Evolutionary conservation across 1,284 basidiomycete genomes (phyloP), one percentile per base, ranked within the genome.

Genomic region (Schizophyllum amplum): DNA sequence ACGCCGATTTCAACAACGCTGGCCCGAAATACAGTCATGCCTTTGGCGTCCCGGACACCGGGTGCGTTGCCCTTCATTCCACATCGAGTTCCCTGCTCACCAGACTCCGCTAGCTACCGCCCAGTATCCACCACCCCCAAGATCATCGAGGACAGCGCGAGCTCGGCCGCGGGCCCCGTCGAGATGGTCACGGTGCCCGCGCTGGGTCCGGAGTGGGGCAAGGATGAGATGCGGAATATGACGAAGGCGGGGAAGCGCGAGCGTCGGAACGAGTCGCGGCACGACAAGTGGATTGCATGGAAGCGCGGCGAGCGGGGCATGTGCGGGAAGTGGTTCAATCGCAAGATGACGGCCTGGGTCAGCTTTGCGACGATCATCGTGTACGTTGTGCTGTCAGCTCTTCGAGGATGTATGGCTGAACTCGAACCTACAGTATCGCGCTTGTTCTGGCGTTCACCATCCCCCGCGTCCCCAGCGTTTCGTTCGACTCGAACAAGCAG

Each of bases 131-230:
- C 69, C 49, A 71, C 68, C 61, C 75, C 71, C 24, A 22, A 50
- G 48, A 21, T 50, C 48, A 50, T 48, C 2, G 75, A 81, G 53
- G 74, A 75, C 51, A 65, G 66, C 4, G 61, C 69, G 48, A 66
- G 64, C 53, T 55, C 68, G n/a, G n/a, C n/a, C 47, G 57, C 64
- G 15, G 72, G 72, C 13, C 77, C 79, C 5, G 86, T 92, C 17
- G 92, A 94, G 69, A 78, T 93, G 68, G 86, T 94, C 47, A 94
- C 92, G 0, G 90, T 94, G 0, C 92, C 92, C 4, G 89, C 88
- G 3, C 77, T 95, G 1, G 92, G 92, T 15, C 74, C 92, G 0
- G 92, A 95, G 69, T 95, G 92, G 92, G 78, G 80, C 48, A 84
- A 84, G 58, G 75, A 79, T 25, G 92, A 95, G 69, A 71, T 94